Conservation (phyloP, 345 rosid species). For the Eucalyptus decipiens region DNA sequence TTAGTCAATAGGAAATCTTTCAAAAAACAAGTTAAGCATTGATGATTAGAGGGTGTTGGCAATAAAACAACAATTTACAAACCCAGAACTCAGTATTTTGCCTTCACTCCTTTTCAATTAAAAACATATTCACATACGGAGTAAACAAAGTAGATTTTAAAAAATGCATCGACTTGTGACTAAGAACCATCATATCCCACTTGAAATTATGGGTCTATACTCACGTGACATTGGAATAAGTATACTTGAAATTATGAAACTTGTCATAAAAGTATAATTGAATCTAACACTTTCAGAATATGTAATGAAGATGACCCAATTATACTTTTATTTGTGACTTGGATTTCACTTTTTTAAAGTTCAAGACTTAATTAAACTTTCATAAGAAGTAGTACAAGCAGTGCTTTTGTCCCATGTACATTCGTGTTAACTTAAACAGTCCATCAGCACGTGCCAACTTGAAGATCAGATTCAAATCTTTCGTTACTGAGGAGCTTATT, state of each 20-base stretch:
- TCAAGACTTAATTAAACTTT: too few species aligned
- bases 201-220: neutral
- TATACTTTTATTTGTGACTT: too few species aligned
- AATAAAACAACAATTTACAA: neutral
- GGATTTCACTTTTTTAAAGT: too few species aligned
- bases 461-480: neutral
- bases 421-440: neutral
- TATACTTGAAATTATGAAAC: too few species aligned
- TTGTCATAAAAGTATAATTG: too few species aligned
- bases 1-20: neutral
- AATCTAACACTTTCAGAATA: too few species aligned
- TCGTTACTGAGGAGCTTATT: constrained; percentile 71
- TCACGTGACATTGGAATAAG: neutral
- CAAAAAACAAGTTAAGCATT: neutral
- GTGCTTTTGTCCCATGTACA: too few species aligned
- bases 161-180: neutral
- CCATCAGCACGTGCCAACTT: neutral
- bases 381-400: too few species aligned
- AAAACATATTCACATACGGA: neutral
- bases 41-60: neutral
- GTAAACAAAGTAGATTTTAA: neutral
- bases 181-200: neutral
- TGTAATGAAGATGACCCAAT: too few species aligned
- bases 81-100: accelerated
- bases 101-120: neutral